Conservation (phyloP, 2,329 filamentous ascomycete species). For the Phialemoniopsis sp. region DNA sequence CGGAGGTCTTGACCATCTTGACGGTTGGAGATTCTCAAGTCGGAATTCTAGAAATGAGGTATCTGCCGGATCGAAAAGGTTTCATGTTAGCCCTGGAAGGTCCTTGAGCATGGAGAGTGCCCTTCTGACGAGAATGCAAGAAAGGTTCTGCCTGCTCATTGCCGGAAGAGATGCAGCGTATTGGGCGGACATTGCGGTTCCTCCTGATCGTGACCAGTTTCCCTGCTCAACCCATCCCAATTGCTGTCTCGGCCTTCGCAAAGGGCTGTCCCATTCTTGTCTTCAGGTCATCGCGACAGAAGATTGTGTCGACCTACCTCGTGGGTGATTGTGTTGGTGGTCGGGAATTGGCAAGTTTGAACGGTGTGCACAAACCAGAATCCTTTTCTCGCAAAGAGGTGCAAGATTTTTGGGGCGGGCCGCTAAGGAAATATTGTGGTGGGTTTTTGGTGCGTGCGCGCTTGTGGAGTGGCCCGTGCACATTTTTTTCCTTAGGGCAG, state of each 20-base stretch:
- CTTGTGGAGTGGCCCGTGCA: conserved; percentile 36
- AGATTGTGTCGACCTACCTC: conserved; percentile 22
- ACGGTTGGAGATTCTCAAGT: conserved; percentile 73
- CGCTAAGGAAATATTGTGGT: conserved; percentile 5
- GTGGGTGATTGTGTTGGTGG: conserved; percentile 10
- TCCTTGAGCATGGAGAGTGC: conserved; percentile 66
- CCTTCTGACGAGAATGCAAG: conserved; percentile 43
- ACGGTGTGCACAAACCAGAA: too few relatives aligned
- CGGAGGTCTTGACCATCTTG: conserved; percentile 99
- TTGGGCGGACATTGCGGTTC: conserved; percentile 32
- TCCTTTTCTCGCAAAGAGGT: not conserved
- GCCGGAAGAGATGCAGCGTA: conserved; percentile 60
- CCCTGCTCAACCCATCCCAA: conserved; percentile 28
- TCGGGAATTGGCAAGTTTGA: conserved; percentile 1
- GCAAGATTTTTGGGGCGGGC: conserved; percentile 16
- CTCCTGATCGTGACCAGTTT: conserved; percentile 13
- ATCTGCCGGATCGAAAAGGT: conserved; percentile 45
- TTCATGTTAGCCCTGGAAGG: conserved; percentile 59
- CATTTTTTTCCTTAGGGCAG: too few relatives aligned
- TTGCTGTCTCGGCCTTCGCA: conserved; percentile 58
- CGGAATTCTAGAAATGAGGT: conserved; percentile 57
- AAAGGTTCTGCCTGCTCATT: conserved; percentile 70
- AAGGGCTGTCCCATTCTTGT: conserved; percentile 19
- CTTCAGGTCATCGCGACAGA: conserved; percentile 18
- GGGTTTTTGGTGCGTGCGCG: conserved; percentile 2